phyloP scores from a whole-genome alignment of 345 rosid species.

The Moricandia moricandioides region DNA sequence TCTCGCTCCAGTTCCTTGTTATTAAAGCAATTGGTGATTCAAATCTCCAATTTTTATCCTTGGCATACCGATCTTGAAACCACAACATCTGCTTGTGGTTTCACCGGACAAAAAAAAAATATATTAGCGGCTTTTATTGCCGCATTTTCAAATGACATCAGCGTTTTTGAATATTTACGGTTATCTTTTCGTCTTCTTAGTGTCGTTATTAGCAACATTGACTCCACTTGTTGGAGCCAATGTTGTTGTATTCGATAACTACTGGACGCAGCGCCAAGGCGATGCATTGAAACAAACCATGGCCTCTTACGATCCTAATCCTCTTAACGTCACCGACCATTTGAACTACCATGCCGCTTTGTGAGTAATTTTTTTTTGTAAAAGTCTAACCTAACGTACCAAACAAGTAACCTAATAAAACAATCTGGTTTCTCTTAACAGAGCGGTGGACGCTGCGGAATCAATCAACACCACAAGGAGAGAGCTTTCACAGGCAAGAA shows the following conservation, averaged over 20 bases:
- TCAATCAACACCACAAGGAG: conserved; percentile 37
- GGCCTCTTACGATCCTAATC: conserved; percentile 31
- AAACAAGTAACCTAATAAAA: conserved; percentile 14
- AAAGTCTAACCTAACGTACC: conserved; percentile 3
- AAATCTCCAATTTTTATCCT: neutral
- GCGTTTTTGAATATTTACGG: neutral
- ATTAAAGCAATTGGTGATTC: conserved; percentile 21
- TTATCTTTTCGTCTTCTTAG: conserved; percentile 10
- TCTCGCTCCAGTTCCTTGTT: neutral
- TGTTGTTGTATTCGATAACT: conserved; percentile 25
- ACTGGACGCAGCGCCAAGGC: conserved; percentile 30
- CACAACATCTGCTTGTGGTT: conserved; percentile 7
- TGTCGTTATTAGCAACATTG: conserved; percentile 14
- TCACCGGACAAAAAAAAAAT: neutral
- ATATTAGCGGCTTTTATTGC: conserved; percentile 1
- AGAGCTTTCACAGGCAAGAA: conserved; percentile 28
- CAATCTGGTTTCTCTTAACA: neutral
- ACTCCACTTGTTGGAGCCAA: conserved; percentile 12
- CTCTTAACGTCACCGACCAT: conserved; percentile 29
- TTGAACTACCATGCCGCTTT: conserved; percentile 28
- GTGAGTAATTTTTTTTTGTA: conserved; percentile 15
- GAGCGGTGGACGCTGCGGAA: conserved; percentile 23
- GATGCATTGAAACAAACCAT: conserved; percentile 17
- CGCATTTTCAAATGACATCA: conserved; percentile 21
- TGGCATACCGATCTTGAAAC: neutral